Base-by-base conservation (phyloP, 2,329 filamentous ascomycete genomes). In the Calonectria fujianensis region DNA sequence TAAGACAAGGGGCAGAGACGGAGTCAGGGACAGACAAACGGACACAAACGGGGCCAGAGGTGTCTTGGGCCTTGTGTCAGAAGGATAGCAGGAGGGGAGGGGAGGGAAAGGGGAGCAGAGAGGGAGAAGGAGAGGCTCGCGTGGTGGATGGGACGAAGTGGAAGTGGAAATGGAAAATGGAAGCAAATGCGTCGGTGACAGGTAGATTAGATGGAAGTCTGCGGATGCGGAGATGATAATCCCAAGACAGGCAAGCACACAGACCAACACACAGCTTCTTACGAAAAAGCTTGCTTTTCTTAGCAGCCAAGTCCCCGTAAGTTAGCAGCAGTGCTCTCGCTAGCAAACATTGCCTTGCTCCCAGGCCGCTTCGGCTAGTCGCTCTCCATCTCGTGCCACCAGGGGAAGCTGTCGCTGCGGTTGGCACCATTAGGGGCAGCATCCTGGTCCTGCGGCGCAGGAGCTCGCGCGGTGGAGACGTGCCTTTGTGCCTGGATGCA, bases 401-500 rank as follows among this genome's bases (percentile, higher is more conserved):
- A 27, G 39, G 57, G 57, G 57, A 41, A 63, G 57, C 57, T 63
- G 57, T 63, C 57, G 24, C 57, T 63, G 45, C 45, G 10, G 45
- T 48, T 48, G 45, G 45, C 45, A 57, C 52, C 63, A 18, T 66
- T 48, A 51, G 48, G 64, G 45, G 45, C 48, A 27, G 20, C 32
- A 66, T 39, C 69, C 61, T 41, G 52, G 66, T 27, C 7, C 66
- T 67, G 45, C 45, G 11, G n/a, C 59, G 54, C 59, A 52, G 51
- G 39, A 48, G 61, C 61, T 65, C 29, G 39, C 41, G 24, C 24
- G 18, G 61, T 65, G 61, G 61, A 18, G 61, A 65, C 66, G 37
- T 59, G 66, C 52, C 66, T 66, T 45, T 73, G 65, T 68, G 73
- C 69, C 64, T 29, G 61, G 68, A 70, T 73, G 79, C 78, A 78